These are phyloP conservation scores for Senecio squalidus DNA, from an alignment of 140 eudicot genomes.

Conservation along the genomic window DNA sequence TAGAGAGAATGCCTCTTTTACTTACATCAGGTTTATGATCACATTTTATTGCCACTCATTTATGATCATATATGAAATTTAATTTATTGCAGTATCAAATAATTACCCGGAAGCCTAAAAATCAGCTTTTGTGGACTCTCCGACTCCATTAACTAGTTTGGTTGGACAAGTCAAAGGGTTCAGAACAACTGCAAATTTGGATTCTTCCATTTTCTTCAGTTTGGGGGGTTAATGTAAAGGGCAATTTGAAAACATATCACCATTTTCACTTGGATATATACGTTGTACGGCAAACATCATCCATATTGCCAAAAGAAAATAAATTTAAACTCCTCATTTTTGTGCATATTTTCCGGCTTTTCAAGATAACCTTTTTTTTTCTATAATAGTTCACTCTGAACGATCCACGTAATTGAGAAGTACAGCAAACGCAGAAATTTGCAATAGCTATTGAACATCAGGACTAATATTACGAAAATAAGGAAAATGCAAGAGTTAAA, in stretches of 20 bases:
- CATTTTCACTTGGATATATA: background rate
- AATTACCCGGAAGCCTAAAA: slow-evolving; percentile 73
- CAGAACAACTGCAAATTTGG: slow-evolving; percentile 21
- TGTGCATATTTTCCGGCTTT: background rate
- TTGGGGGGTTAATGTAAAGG: too few relatives aligned
- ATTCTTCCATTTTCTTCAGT: slow-evolving; percentile 11
- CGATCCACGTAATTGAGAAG: background rate
- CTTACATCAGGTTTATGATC: too few relatives aligned
- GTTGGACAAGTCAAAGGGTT: slow-evolving; percentile 86
- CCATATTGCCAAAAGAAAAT: too few relatives aligned
- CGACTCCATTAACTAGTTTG: slow-evolving; percentile 73
- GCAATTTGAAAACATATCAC: too few relatives aligned
- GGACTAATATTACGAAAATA: background rate
- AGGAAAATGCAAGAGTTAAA: slow-evolving; percentile 17
- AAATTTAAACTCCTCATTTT: background rate
- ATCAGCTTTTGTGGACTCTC: slow-evolving; percentile 82
- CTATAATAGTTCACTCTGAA: background rate
- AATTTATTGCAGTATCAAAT: slow-evolving; percentile 42
- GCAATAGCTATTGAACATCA: background rate
- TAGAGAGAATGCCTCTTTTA: too few relatives aligned
- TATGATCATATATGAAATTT: too few relatives aligned
- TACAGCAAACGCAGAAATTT: too few relatives aligned
- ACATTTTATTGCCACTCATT: too few relatives aligned
- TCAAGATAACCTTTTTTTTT: background rate
- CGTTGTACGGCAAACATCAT: too few relatives aligned